Percentiles rank a stretch among this genome's conserved stretches.
phyloP scores from a whole-genome alignment of 805 yeast species.

The Zygosaccharomyces gambellarensis region DNA sequence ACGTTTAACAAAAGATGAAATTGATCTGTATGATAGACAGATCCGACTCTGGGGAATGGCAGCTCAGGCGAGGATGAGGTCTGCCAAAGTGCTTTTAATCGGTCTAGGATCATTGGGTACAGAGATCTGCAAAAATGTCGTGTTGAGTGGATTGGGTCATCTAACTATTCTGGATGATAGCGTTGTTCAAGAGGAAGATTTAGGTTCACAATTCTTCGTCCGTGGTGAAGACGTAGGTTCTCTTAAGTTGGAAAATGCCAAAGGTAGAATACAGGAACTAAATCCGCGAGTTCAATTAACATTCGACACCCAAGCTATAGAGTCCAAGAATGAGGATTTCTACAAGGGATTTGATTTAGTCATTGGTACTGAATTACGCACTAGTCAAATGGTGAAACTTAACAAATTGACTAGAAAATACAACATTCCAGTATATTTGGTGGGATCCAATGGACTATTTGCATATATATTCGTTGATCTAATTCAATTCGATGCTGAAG shows the following conservation, averaged over 20 bases:
- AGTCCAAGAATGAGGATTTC: conserved; percentile 33
- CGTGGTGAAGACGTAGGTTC: conserved; percentile 52
- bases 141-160: conserved; percentile 82
- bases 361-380: conserved; percentile 63
- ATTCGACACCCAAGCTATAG: conserved; percentile 35
- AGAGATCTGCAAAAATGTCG: conserved; percentile 78
- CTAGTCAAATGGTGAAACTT: conserved; percentile 40
- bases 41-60: conserved; percentile 94
- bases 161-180: conserved; percentile 64
- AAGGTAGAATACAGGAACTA: conserved; percentile 57
- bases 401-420: conserved; percentile 53
- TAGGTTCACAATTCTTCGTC: conserved; percentile 71
- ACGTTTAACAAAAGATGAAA: conserved; percentile 55
- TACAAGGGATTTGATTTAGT: conserved; percentile 60
- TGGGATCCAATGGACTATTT: conserved; percentile 72
- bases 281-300: conserved; percentile 71
- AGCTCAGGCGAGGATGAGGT: conserved; percentile 73
- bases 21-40: conserved; percentile 90
- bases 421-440: conserved; percentile 60
- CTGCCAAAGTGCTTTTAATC: conserved; percentile 64
- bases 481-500: conserved; percentile 52
- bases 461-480: conserved; percentile 81
- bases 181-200: conserved; percentile 53
- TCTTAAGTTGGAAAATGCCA: conserved; percentile 50
- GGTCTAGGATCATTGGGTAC: conserved; percentile 74